Evolutionary conservation across 1,284 basidiomycete species (phyloP).

Genomic region (Trichosporon sp.): DNA sequence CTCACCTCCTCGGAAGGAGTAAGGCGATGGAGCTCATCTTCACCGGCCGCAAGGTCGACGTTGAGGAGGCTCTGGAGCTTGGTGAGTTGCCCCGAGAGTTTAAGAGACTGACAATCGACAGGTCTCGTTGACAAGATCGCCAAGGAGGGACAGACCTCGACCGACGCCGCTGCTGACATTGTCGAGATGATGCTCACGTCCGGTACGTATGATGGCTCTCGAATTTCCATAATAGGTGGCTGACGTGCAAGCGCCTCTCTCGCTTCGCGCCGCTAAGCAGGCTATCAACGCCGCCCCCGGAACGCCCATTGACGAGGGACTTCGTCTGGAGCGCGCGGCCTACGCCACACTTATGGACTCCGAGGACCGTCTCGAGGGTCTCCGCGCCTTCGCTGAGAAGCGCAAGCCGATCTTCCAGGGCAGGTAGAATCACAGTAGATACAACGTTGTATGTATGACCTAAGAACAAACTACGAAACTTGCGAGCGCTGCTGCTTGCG

Average conservation of each 20-base stretch:
- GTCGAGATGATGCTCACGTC: conserved; percentile 37
- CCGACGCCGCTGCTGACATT: conserved; percentile 29
- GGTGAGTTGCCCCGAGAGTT: conserved; percentile 52
- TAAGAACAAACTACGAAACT: neutral
- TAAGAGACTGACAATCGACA: conserved; percentile 39
- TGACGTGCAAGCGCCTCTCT: conserved; percentile 66
- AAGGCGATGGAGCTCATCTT: conserved; percentile 85
- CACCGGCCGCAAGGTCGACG: conserved; percentile 62
- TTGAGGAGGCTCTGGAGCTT: conserved; percentile 64
- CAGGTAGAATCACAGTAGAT: conserved; percentile 31
- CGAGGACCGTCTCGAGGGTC: conserved; percentile 75
- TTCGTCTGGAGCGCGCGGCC: conserved; percentile 80
- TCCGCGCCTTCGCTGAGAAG: conserved; percentile 85
- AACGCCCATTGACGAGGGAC: conserved; percentile 68
- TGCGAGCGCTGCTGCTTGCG: neutral
- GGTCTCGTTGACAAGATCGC: conserved; percentile 56
- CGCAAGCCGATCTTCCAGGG: conserved; percentile 74
- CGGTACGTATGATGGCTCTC: conserved; percentile 15
- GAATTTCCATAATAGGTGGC: no score
- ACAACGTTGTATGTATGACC: conserved; percentile 30
- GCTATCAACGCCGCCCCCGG: conserved; percentile 76
- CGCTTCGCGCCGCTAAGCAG: conserved; percentile 79
- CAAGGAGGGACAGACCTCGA: conserved; percentile 32
- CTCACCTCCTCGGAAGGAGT: conserved; percentile 70
- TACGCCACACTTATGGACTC: conserved; percentile 77